Base-by-base conservation (phyloP, 2,329 filamentous ascomycete species). In the Claviceps sorghi region DNA sequence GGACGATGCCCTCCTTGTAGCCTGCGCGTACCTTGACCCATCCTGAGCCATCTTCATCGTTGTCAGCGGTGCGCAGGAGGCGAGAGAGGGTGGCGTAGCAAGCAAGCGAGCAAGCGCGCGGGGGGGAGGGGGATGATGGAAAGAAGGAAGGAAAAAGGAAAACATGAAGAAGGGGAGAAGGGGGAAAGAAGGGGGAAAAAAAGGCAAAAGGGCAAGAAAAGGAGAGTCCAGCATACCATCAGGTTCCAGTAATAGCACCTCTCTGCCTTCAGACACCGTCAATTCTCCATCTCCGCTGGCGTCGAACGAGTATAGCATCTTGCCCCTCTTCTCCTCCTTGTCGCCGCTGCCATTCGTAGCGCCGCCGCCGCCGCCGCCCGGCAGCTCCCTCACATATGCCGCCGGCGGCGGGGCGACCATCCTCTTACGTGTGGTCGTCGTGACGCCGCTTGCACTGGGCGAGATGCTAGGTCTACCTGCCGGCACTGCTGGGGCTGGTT, bases 301-400 rank as follows among this genome's bases (percentile, higher is more conserved):
- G 57, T 94, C 84, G 61, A 96, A 98, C 0, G 79, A 61, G 64
- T 96, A 98, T 1, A 96, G 60, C 90, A 97, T 95, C 68, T 84
- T 94, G 48, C 86, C 91, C 64, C 76, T 84, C 57, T 82, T 82
- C 52, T 74, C 63, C 9, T 65, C 63, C 52, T 61, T 64, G 17
- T 63, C 56, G 2, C 65, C 65, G 11, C 52, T 52, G 26, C 72
- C 74, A 54, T 77, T 76, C 26, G 26, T 29, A 0, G 69, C 62
- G 17, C 70, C 56, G 62, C 69, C 69, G 59, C 79, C 75, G 17
- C 70, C 56, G 62, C 69, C 69, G 59, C 79, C 75, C 5, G 83
- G 78, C 40, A 83, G 67, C 55, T 85, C 78, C 57, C 80, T 84
- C 55, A 93, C 76, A 62, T 95, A 97, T 34, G 86, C 78, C 7